Evolutionary conservation across 768 basidiomycete species (phyloP), one percentile per base, ranked within the genome.

Genomic region (Myochromella boudieri): DNA sequence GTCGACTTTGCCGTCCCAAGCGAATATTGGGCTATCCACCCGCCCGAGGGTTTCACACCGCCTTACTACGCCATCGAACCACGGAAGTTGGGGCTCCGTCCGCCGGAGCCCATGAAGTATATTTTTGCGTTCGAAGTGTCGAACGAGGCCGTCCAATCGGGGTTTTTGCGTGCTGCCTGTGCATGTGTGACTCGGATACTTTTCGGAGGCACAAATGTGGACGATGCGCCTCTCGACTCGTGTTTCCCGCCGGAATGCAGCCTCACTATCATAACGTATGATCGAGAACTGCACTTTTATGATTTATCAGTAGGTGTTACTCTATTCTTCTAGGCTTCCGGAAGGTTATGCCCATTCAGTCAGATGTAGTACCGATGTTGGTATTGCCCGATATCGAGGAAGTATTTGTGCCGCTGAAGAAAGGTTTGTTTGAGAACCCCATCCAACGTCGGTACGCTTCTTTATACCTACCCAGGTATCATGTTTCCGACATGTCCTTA

Each of bases 321-420:
- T 21, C 42, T 44, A 54, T 38, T 31, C 29, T 54, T 42, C 38
- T 40, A 38, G 55, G 46, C 39, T 48, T 42, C 42, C 52, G 47
- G 41, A 51, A 51, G 47, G 42, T 62, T 54, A 63, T 53, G 40
- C 55, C 62, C 55, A 43, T 61, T 41, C 65, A 75, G 74, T 66
- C 69, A 71, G 70, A 78, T 60, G 68, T 74, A 55, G 74, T 81
- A 1, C 74, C 75, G 27, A 86, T 95, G 75, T 72, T 95, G 34
- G 80, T 98, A 34, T 78, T 97, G 7, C 70, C 89, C 1, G 97
- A 98, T 61, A 67, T 98, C 28, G 87, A 92, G n/a, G 97, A 99
- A 44, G 83, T 93, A 15, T 98, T 95, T 65, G 65, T 89, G 1
- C 97, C 97, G 0, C 63, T 92, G 18, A 71, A 71, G 15, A 68